These are phyloP conservation scores for Hypoxylon lienhwacheense DNA, from an alignment of 495 filamentous ascomycete genomes.

Conservation along the genomic window DNA sequence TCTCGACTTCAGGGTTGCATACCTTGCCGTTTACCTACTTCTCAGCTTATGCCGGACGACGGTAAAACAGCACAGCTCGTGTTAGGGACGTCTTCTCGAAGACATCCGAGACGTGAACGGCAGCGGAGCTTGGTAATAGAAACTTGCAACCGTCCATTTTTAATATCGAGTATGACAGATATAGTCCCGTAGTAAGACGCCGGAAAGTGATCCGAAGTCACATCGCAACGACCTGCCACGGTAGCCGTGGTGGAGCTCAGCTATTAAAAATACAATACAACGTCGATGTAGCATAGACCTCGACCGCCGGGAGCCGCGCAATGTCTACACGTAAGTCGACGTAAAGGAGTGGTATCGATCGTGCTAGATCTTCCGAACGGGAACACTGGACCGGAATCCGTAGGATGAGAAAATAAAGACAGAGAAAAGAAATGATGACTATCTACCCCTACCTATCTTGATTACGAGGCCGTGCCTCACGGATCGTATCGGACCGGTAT, in stretches of 20 bases:
- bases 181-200: conserved; percentile 29
- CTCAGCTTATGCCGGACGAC: no score
- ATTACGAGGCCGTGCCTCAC: conserved; percentile 24
- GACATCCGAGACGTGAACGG: no score
- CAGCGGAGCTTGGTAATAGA: not conserved
- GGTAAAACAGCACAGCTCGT: no score
- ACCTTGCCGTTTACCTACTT: no score
- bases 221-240: conserved; percentile 30
- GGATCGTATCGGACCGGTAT: conserved; percentile 32
- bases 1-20: no score
- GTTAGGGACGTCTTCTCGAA: no score
- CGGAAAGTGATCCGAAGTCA: conserved; percentile 29
- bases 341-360: conserved; percentile 4
- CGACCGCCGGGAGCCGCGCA: conserved; percentile 9
- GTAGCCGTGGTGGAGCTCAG: conserved; percentile 18
- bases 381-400: conserved; percentile 17
- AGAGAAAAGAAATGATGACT: no score
- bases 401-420: conserved; percentile 5
- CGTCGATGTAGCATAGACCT: conserved; percentile 13
- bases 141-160: conserved; percentile 7
- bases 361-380: conserved; percentile 18
- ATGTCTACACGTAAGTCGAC: conserved; percentile 4
- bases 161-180: conserved; percentile 33
- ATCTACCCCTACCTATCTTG: conserved; percentile 13
- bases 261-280: conserved; percentile 20